These are phyloP conservation scores for Pleoardoris graminearum DNA, from an alignment of 2,329 filamentous ascomycete species.

Conservation along the genomic window DNA sequence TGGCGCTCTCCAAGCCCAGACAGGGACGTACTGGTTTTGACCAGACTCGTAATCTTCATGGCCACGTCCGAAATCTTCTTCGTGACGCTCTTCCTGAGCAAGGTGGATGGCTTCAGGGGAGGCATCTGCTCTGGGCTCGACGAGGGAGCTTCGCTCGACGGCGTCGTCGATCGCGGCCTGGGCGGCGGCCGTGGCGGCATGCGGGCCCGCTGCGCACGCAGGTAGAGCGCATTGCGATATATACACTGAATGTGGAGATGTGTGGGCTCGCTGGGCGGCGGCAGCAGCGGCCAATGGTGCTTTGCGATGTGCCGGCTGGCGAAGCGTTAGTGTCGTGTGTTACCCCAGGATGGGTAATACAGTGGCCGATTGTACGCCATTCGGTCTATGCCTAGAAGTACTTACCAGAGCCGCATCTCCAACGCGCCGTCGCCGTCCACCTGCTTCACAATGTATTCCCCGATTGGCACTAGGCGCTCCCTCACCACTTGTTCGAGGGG, in stretches of 20 bases:
- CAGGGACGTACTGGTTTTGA: background rate
- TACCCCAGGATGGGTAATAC: no score
- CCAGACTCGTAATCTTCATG: background rate
- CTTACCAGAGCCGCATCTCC: constrained; percentile 23
- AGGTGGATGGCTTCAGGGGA: background rate
- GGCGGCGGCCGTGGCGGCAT: background rate
- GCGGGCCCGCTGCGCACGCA: background rate
- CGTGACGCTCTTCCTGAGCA: background rate
- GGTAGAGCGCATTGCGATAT: constrained; percentile 16
- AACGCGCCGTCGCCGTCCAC: background rate
- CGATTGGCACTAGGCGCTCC: constrained; percentile 21
- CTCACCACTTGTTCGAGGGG: constrained; percentile 20
- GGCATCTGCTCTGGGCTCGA: background rate
- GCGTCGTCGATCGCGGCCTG: background rate
- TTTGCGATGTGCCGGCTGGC: constrained; percentile 17
- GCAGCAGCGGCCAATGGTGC: constrained; percentile 25
- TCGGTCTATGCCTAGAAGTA: no score
- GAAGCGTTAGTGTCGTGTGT: background rate
- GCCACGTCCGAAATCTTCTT: background rate
- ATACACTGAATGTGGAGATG: constrained; percentile 16
- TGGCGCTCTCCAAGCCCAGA: background rate
- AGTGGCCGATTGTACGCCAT: no score
- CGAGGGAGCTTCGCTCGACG: background rate
- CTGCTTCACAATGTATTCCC: constrained; percentile 11
- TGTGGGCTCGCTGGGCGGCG: background rate